These are phyloP conservation scores for Aspergillus glaucus DNA, from an alignment of 2,329 filamentous ascomycete genomes.

Conservation along the genomic window DNA sequence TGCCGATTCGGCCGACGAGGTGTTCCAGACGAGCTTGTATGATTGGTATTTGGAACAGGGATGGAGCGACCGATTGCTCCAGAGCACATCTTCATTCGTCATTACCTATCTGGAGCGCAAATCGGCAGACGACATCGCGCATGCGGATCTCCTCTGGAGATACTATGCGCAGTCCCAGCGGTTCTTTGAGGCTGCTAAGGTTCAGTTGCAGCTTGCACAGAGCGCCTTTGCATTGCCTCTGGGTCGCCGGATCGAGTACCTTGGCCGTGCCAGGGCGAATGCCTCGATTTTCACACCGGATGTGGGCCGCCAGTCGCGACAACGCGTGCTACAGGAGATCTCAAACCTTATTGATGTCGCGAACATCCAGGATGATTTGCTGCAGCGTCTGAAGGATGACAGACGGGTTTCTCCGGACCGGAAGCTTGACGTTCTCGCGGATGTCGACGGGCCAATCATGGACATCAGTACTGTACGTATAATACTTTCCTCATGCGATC, in stretches of 20 bases:
- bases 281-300: slow-evolving; percentile 76
- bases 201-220: slow-evolving; percentile 76
- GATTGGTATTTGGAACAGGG: slow-evolving; percentile 90
- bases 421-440: slow-evolving; percentile 57
- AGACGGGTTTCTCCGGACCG: slow-evolving; percentile 59
- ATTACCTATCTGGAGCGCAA: slow-evolving; percentile 77
- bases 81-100: slow-evolving; percentile 78
- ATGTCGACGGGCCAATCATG: slow-evolving; percentile 72
- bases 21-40: slow-evolving; percentile 94
- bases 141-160: slow-evolving; percentile 86
- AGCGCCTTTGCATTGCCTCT: slow-evolving; percentile 76
- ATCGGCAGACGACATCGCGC: slow-evolving; percentile 62
- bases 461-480: slow-evolving; percentile 65
- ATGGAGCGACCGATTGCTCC: slow-evolving; percentile 77
- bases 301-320: slow-evolving; percentile 71
- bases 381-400: slow-evolving; percentile 72
- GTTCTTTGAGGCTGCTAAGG: slow-evolving; percentile 80
- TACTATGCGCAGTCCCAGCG: slow-evolving; percentile 81
- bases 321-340: slow-evolving; percentile 77
- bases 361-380: slow-evolving; percentile 86
- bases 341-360: slow-evolving; percentile 84
- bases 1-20: slow-evolving; percentile 78
- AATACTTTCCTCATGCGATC: too few relatives aligned
- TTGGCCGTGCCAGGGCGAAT: slow-evolving; percentile 86
- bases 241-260: slow-evolving; percentile 78